Evolutionary conservation across 2,329 filamentous ascomycete species (phyloP), one percentile per base, ranked within the genome.

Genomic region (Penicillium sumatraense): DNA sequence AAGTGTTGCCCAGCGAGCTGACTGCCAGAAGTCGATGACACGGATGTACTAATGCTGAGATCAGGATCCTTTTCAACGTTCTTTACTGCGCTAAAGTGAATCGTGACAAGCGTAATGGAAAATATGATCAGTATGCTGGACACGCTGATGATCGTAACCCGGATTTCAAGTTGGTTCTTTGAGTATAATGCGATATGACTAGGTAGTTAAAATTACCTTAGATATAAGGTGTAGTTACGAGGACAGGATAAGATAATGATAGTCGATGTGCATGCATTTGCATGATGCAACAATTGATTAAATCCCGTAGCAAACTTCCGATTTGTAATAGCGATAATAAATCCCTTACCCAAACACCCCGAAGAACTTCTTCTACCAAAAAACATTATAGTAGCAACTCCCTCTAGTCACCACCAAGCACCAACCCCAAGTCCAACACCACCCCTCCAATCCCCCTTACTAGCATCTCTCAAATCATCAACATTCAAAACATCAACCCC

Each of bases 61-160:
- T 4, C 10, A 87, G 84, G 53, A 79, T 88, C 18, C 69, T 86
- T 0, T 69, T 77, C 40, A 89, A 88, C 61, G 81, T 89, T 2
- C 63, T 86, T 0, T 86, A 85, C 72, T 88, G 86, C 62, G 74
- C 73, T 58, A 89, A 87, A 71, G 78, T 88, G 23, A 89, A 89
- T 64, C 75, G 73, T 7, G 86, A 88, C 64, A 89, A 89, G 73
- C 75, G 69, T 11, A 74, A 63, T 4, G 86, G 86, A 1, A 86
- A 84, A 64, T 84, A 87, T 62, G 81, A 81, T 48, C 66, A 82
- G 59, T 88, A 80, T 62, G 73, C 73, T 35, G 86, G 83, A 0
- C 82, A 70, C 56, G 83, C 82, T 0, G 86, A 89, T 64, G 87
- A 89, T 62, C 76, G 86, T 21, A 84, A 89, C 58, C 86, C 86